Conservation (phyloP, 2,329 filamentous ascomycete genomes). For the Aureobasidium sp. region DNA sequence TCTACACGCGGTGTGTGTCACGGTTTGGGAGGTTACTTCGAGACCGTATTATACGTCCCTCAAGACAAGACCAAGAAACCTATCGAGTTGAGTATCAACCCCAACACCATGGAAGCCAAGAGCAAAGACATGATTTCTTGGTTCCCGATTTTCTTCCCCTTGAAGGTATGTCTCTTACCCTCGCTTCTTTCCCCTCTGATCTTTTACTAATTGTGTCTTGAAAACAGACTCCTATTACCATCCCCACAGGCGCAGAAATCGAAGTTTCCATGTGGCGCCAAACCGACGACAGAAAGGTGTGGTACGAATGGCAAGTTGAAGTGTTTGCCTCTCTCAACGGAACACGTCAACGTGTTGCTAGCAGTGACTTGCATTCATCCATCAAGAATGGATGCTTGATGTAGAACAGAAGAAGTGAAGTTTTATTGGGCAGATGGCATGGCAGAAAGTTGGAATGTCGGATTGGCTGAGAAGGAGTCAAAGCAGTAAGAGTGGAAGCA, state of each 20-base stretch:
- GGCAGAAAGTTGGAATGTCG: background rate
- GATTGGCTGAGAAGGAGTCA: background rate
- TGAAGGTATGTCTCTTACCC: conserved; percentile 57
- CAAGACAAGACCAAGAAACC: conserved; percentile 33
- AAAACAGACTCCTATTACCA: conserved; percentile 68
- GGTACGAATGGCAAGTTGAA: conserved; percentile 98
- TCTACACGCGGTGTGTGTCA: conserved; percentile 75
- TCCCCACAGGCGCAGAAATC: conserved; percentile 75
- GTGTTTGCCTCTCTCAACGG: conserved; percentile 59
- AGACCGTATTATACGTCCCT: conserved; percentile 78
- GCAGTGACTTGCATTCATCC: conserved; percentile 60
- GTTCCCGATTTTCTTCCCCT: conserved; percentile 97
- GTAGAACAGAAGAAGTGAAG: conserved; percentile 29
- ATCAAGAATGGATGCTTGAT: conserved; percentile 63
- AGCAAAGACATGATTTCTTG: conserved; percentile 98
- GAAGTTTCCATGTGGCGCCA: conserved; percentile 93
- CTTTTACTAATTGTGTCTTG: background rate
- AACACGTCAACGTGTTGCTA: conserved; percentile 56
- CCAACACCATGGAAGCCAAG: conserved; percentile 83
- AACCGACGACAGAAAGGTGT: conserved; percentile 90
- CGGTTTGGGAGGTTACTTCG: conserved; percentile 89
- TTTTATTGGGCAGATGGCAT: background rate
- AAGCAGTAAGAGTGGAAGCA: background rate
- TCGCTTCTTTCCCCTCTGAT: too few species aligned
- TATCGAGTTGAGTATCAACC: conserved; percentile 86